phyloP scores from a whole-genome alignment of 768 basidiomycete genomes.

The Phylloporus arenicola region DNA sequence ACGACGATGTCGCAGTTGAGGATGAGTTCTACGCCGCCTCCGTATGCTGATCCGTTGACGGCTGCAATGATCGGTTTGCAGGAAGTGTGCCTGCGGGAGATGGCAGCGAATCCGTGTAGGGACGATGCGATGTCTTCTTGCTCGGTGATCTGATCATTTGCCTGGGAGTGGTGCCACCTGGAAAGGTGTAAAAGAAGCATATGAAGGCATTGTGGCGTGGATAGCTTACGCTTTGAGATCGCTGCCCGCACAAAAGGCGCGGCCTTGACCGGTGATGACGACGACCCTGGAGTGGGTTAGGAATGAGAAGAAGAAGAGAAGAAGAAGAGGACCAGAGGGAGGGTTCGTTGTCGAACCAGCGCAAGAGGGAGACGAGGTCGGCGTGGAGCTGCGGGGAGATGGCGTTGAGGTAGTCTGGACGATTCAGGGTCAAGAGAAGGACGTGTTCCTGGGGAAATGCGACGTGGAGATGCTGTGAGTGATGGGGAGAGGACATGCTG shows the following conservation, averaged over 20 bases:
- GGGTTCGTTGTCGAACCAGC: constrained; percentile 73
- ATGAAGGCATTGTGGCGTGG: not conserved
- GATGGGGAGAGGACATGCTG: constrained; percentile 12
- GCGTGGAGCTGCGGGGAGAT: constrained; percentile 55
- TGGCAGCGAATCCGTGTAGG: constrained; percentile 61
- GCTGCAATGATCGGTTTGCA: constrained; percentile 78
- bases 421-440: constrained; percentile 55
- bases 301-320: not conserved
- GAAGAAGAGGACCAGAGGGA: constrained; percentile 55
- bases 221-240: constrained; percentile 64
- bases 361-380: constrained; percentile 48
- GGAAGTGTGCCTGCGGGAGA: constrained; percentile 59
- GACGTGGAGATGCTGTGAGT: constrained; percentile 35
- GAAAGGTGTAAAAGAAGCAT: not conserved
- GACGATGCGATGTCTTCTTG: constrained; percentile 37
- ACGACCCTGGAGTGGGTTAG: constrained; percentile 47
- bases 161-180: constrained; percentile 59
- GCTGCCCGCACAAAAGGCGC: constrained; percentile 73
- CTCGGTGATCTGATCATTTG: constrained; percentile 39
- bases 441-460: constrained; percentile 47
- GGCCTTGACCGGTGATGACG: constrained; percentile 68
- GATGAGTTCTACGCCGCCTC: constrained; percentile 62
- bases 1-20: constrained; percentile 77
- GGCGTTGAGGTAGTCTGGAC: constrained; percentile 69
- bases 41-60: constrained; percentile 67